Percentiles rank a stretch among this genome's conserved stretches.
These are phyloP conservation scores for Solanum sejunctum DNA, from an alignment of 257 asterid species.

Conservation along the genomic window DNA sequence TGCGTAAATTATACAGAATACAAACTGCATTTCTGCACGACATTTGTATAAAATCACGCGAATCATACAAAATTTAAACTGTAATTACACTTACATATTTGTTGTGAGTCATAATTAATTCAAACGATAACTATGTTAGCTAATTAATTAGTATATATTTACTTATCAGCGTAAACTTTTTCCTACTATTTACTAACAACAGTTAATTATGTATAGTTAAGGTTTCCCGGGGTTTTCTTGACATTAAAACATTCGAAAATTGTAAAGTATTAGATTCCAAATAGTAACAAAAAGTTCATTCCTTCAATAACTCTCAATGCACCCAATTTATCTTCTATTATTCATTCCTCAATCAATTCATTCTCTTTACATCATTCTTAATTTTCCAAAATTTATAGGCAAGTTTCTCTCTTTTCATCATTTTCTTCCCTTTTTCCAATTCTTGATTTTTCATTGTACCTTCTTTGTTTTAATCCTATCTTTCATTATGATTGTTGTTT, in stretches of 20 bases:
- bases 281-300: neutral
- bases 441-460: neutral
- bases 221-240: constrained; percentile 3
- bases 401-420: neutral
- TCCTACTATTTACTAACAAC: neutral
- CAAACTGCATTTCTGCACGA: too few relatives aligned
- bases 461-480: neutral
- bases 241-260: neutral
- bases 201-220: neutral
- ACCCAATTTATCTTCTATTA: neutral
- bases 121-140: too few relatives aligned
- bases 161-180: too few relatives aligned
- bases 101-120: too few relatives aligned
- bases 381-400: neutral
- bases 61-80: too few relatives aligned
- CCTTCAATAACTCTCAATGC: neutral
- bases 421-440: neutral
- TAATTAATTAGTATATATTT: too few relatives aligned
- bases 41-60: too few relatives aligned
- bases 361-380: neutral
- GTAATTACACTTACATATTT: too few relatives aligned
- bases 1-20: too few relatives aligned
- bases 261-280: neutral
- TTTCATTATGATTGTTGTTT: neutral
- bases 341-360: neutral